phyloP scores from a whole-genome alignment of 495 filamentous ascomycete species.

The Penicillium subrubescens region DNA sequence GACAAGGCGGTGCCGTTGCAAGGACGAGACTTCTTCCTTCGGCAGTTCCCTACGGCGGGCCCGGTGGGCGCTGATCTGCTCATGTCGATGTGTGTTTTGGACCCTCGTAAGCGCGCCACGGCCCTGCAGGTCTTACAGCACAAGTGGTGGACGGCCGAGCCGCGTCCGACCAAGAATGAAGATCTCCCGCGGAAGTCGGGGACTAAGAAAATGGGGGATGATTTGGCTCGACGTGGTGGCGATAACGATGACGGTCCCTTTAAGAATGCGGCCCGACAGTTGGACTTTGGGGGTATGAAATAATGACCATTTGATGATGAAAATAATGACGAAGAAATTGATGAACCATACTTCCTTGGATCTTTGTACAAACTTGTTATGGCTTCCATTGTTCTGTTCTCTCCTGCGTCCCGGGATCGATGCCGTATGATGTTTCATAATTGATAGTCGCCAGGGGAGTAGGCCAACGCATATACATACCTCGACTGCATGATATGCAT shows the following conservation, averaged over 20 bases:
- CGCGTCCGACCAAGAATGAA: conserved; percentile 80
- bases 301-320: conserved; percentile 33
- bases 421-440: background rate
- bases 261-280: conserved; percentile 78
- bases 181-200: conserved; percentile 75
- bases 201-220: conserved; percentile 74
- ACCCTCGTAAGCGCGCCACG: conserved; percentile 80
- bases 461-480: background rate
- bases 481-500: conserved; percentile 11
- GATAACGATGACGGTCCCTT: conserved; percentile 64
- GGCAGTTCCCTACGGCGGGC: conserved; percentile 75
- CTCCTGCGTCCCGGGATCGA: background rate
- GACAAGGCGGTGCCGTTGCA: conserved; percentile 59
- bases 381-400: background rate
- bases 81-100: conserved; percentile 80
- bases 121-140: conserved; percentile 77
- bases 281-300: conserved; percentile 72
- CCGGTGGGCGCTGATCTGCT: conserved; percentile 82
- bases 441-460: background rate
- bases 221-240: conserved; percentile 79
- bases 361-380: background rate
- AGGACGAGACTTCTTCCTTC: conserved; percentile 67
- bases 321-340: conserved; percentile 4
- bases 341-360: background rate
- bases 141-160: conserved; percentile 82